Evolutionary conservation across 495 filamentous ascomycete species (phyloP).

Genomic region (Aspergillus nanangensis): DNA sequence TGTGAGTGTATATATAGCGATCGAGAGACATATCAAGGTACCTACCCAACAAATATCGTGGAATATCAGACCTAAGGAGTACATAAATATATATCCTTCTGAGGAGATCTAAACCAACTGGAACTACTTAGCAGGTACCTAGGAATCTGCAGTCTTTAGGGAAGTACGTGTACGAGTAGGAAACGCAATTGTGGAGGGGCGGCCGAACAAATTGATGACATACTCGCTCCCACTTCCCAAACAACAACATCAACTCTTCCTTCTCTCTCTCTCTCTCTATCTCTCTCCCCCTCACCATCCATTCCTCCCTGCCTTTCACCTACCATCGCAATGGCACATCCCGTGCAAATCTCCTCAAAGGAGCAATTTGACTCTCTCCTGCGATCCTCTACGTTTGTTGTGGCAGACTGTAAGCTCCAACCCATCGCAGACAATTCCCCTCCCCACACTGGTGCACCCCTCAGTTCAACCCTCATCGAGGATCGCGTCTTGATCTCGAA

Average conservation of each 20-base stretch:
- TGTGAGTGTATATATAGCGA: too few relatives aligned
- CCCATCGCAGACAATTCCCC: slow-evolving; percentile 8
- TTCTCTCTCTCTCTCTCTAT: slow-evolving; percentile 8
- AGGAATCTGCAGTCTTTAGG: too few relatives aligned
- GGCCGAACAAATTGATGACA: slow-evolving; percentile 38
- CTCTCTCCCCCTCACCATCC: slow-evolving; percentile 8
- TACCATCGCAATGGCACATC: slow-evolving; percentile 52
- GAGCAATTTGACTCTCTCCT: slow-evolving; percentile 68
- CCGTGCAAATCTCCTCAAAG: slow-evolving; percentile 65
- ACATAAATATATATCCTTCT: too few relatives aligned
- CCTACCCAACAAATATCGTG: too few relatives aligned
- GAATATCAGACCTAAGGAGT: too few relatives aligned
- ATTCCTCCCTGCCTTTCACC: slow-evolving; percentile 9
- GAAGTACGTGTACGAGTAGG: too few relatives aligned
- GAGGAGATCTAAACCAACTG: too few relatives aligned
- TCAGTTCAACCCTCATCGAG: neutral
- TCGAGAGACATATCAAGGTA: too few relatives aligned
- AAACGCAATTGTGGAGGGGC: too few relatives aligned
- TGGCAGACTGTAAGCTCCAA: slow-evolving; percentile 73
- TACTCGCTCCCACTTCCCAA: slow-evolving; percentile 19
- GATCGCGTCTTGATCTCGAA: slow-evolving; percentile 4
- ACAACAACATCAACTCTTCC: slow-evolving; percentile 11
- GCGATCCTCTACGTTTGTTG: slow-evolving; percentile 64
- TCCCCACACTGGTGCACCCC: slow-evolving; percentile 6
- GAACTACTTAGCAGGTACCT: too few relatives aligned